Percentiles rank a stretch among this genome's conserved stretches.
Conservation (phyloP, 176 grass and related monocot species). For the Elymus sibiricus region DNA sequence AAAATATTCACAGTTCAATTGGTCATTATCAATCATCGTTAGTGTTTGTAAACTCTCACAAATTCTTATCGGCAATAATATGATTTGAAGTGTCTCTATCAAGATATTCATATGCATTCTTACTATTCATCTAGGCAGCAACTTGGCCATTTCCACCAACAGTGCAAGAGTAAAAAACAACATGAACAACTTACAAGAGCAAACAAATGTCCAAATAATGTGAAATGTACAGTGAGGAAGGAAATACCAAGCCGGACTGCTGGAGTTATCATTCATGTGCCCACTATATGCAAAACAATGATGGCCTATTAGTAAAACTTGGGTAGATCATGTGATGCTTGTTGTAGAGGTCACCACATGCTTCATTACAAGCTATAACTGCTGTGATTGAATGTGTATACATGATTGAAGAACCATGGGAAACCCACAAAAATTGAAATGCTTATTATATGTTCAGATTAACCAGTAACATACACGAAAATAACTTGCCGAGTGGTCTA, state of each 20-base stretch:
- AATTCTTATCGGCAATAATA: neutral
- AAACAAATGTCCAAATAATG: neutral
- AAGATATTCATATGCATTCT: neutral
- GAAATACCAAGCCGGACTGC: constrained; percentile 16
- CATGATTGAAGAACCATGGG: neutral
- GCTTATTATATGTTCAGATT: constrained; percentile 13
- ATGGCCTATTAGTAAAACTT: constrained; percentile 9
- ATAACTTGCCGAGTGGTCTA: neutral
- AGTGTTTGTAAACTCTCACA: neutral
- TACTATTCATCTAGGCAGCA: neutral
- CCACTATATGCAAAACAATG: constrained; percentile 22
- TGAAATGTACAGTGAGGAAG: neutral
- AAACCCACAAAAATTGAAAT: neutral
- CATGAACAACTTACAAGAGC: neutral
- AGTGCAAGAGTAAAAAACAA: neutral
- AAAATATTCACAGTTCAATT: neutral
- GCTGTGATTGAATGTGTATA: constrained; percentile 10
- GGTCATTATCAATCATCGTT: neutral
- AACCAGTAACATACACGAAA: neutral
- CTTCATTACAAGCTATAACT: neutral
- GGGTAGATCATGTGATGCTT: neutral
- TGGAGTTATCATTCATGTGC: constrained; percentile 32
- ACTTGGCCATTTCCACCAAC: neutral
- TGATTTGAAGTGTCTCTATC: neutral
- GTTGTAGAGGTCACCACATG: constrained; percentile 15